phyloP scores from a whole-genome alignment of 192 early-diverging fungal species.

The Linnemannia elongata region DNA sequence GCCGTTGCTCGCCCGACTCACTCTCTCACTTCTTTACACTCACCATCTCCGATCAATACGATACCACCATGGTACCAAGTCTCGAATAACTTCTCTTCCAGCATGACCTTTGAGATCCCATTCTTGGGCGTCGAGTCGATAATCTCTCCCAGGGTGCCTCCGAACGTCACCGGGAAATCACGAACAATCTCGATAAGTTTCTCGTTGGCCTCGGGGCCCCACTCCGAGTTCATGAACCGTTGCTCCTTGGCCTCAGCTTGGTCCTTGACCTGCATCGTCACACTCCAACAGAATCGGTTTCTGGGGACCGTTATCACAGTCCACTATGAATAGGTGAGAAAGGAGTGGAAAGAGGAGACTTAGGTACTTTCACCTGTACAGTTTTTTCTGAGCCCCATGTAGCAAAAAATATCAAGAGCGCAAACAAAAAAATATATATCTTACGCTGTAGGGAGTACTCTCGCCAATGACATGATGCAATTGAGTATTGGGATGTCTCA shows the following conservation, averaged over 20 bases:
- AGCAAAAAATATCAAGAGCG: neutral
- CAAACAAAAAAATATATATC: neutral
- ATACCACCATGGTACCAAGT: slow-evolving; percentile 21
- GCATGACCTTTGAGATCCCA: slow-evolving; percentile 25
- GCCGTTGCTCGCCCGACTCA: neutral
- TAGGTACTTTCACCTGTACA: no score
- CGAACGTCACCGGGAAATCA: slow-evolving; percentile 6
- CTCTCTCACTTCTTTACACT: neutral
- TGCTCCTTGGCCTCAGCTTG: neutral
- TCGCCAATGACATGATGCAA: slow-evolving; percentile 23
- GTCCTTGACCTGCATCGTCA: neutral
- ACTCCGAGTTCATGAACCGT: slow-evolving; percentile 18
- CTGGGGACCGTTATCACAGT: neutral
- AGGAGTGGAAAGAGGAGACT: neutral
- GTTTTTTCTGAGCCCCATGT: neutral
- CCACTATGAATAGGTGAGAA: neutral
- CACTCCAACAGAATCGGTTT: neutral
- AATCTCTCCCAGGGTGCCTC: slow-evolving; percentile 22
- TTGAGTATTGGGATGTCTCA: slow-evolving; percentile 19
- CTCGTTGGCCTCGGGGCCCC: slow-evolving; percentile 13
- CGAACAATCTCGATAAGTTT: slow-evolving; percentile 11
- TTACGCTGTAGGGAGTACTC: neutral
- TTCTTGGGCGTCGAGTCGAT: slow-evolving; percentile 22
- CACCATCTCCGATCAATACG: slow-evolving; percentile 31
- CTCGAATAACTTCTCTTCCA: slow-evolving; percentile 35